Evolutionary conservation across 2,329 filamentous ascomycete genomes (phyloP), one percentile per base, ranked within the genome.

Genomic region (Penicillium occitanis): DNA sequence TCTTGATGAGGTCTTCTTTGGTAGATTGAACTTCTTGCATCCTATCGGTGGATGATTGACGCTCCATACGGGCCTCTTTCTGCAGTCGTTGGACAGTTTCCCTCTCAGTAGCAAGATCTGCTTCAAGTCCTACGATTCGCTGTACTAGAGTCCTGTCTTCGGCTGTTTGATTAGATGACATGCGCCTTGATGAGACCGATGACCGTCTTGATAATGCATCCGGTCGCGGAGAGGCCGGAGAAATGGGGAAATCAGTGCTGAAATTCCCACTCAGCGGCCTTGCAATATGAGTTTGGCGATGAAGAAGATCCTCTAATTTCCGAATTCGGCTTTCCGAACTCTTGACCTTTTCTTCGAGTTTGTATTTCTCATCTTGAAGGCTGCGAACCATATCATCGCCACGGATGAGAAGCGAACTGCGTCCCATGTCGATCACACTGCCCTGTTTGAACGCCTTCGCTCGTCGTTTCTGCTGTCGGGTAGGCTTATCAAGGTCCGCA

Each of bases 401-500:
- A 46, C 92, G 88, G 14, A 96, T 86, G 72, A 97, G 80, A 10
- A 97, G 85, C 1, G 92, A 94, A 70, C 91, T 96, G 73, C 90
- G 88, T n/a, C 92, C 92, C 68, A 97, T 85, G 75, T 98, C 95
- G 72, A 97, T 93, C 44, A 98, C 86, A 74, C 95, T 98, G 17
- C 95, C 95, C 74, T 96, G 95, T 75, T 97, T 97, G 82, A 99
- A 98, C 5, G 92, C 93, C 76, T 94, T 96, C 6, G 95, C 87
- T 66, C 92, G 88, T 77, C 92, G 93, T 68, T 89, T 87, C 74
- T 96, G 93, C 75, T 95, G 92, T 71, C 90, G 92, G 0, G 92
- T 95, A 2, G 94, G 93, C 65, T 86, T 87, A 74, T 89, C 89
- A 14, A 98, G 83, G 63, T 96, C 93, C 68, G 89, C 88, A 67